These are phyloP conservation scores for Amauroascus niger DNA, from an alignment of 2,329 filamentous ascomycete genomes.

Conservation along the genomic window DNA sequence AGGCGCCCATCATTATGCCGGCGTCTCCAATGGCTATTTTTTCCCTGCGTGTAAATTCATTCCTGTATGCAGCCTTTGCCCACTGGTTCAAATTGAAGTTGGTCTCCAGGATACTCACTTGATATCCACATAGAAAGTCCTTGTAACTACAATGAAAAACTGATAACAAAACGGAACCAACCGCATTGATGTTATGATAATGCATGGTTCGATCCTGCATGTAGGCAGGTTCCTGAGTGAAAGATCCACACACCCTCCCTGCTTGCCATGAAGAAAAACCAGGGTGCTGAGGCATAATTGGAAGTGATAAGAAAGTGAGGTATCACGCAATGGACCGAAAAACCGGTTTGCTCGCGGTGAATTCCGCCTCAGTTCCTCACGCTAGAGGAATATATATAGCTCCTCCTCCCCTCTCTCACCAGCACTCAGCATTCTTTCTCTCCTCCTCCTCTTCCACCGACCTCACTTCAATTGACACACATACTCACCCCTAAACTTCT, in stretches of 20 bases:
- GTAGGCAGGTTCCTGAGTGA: too few relatives aligned
- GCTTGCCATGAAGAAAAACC: too few relatives aligned
- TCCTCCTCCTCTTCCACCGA: too few relatives aligned
- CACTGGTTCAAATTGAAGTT: neutral
- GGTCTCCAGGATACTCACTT: neutral
- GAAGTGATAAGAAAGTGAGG: neutral
- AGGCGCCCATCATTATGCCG: too few relatives aligned
- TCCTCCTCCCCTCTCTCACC: neutral
- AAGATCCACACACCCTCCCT: too few relatives aligned
- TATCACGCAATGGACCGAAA: neutral
- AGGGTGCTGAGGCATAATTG: constrained; percentile 20
- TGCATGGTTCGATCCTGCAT: too few relatives aligned
- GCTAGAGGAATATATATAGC: neutral
- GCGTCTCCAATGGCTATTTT: constrained; percentile 28
- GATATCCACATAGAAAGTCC: neutral
- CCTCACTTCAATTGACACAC: too few relatives aligned
- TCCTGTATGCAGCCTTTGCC: neutral
- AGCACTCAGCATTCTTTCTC: neutral
- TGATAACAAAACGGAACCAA: constrained; percentile 56
- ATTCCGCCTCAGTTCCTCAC: neutral
- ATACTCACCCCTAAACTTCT: neutral
- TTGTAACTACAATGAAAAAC: neutral
- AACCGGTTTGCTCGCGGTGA: neutral
- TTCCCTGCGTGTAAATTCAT: neutral
- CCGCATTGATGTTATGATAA: too few relatives aligned